Evolutionary conservation across 306 rosid species (phyloP), one percentile per base, ranked within the genome.

Genomic region (Lathyrus tuberosus): DNA sequence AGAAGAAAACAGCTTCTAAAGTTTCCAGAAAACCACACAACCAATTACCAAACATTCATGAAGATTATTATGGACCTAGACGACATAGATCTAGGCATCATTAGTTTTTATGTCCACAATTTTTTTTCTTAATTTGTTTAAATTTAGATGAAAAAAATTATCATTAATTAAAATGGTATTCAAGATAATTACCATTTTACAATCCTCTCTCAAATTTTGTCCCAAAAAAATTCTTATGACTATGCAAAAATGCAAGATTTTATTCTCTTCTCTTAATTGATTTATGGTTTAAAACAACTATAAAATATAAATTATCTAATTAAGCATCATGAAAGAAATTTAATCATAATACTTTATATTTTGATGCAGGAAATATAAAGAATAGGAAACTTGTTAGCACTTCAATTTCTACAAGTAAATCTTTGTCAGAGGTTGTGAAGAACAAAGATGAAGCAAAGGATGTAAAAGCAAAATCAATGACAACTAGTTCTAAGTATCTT

Each of bases 61-160:
- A 86, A 86, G 96, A 89, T 84, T 86, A 89, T 70, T 86, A 67
- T 67, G 88, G 89, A 79, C 91, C 89, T 87, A 84, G 87, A 75
- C 73, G 72, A 5, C 92, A 86, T 71, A 81, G 73, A 82, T 61
- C 87, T 76, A 82, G 70, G 59, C 91, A 88, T 74, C 84, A 88
- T 64, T 88, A 82, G 81, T 38, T 84, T 38, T 46, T 18, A 62
- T 10, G 52, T 57, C 8, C 15, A 20, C 5, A 26, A 15, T 30
- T n/a, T 33, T 57, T 10, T 30, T 41, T 62, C 56, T 72, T 51
- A 46, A 47, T 69, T 49, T 49, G 47, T 42, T 42, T 35, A 35
- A 35, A 35, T 35, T 35, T 35, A 35, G 10, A 26, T 26, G 30
- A 35, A 35, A 8, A 33, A 35, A 44, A 44, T 44, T 44, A 44